Evolutionary conservation across 2,329 filamentous ascomycete species (phyloP), one percentile per base, ranked within the genome.

Genomic region (Pseudogymnoascus sp.): DNA sequence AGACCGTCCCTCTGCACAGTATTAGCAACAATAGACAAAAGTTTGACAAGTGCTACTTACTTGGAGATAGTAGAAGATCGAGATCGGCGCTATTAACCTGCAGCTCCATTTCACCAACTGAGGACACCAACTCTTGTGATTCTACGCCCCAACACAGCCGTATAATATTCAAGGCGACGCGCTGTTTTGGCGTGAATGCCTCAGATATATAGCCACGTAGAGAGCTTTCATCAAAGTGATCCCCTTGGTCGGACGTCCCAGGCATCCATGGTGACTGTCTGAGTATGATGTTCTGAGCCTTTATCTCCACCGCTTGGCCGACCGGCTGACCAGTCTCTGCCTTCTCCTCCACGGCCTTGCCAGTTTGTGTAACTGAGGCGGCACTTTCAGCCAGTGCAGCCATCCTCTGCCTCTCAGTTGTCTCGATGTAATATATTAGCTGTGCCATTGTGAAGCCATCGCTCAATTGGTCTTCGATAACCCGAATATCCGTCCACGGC

Each of bases 101-200:
- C 43, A 74, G 40, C 40, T 75, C 71, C 46, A 72, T 67, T 62
- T 72, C 68, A 8, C 73, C 73, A 56, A 73, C 65, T 5, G 67
- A 67, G 3, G 71, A 66, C 7, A 62, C 62, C n/a, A 73, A 18
- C 59, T 72, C 71, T 56, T 67, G 67, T 12, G 73, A 61, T 36
- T 70, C 67, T 14, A 74, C 6, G 36, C 65, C 63, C 73, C 73
- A 75, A 36, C 71, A 74, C 21, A 71, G 65, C 14, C 71, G 65
- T 11, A 75, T 5, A 6, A 75, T 28, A 16, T 62, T 61, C 4
- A 73, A 59, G 11, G 65, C 67, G 9, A 71, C 11, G 9, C 65
- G 64, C 60, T 74, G 72, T 40, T 73, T 74, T 2, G 16, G 28
- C 4, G 68, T 73, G 61, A 72, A 69, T 12, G 71, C 71, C 18